These are phyloP conservation scores for Trichoderma virens DNA, from an alignment of 495 filamentous ascomycete genomes.

Conservation along the genomic window DNA sequence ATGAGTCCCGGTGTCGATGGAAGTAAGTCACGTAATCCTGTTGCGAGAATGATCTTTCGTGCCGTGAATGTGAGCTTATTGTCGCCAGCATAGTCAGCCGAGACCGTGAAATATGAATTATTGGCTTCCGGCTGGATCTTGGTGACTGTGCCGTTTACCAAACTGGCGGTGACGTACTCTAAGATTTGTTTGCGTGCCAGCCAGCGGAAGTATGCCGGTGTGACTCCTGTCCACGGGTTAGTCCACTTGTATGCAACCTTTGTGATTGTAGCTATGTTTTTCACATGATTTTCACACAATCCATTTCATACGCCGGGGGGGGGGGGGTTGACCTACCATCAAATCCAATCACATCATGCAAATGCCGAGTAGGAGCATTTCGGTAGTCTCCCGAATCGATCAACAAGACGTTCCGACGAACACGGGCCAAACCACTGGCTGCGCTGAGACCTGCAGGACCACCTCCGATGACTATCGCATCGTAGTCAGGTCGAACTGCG, in stretches of 20 bases:
- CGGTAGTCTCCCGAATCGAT: constrained; percentile 46
- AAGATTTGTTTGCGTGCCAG: constrained; percentile 28
- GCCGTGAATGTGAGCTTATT: constrained; percentile 26
- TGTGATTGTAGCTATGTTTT: background rate
- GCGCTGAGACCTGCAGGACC: constrained; percentile 49
- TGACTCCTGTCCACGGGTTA: constrained; percentile 26
- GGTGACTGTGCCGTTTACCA: constrained; percentile 29
- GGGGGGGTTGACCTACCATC: constrained; percentile 25
- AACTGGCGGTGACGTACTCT: constrained; percentile 32
- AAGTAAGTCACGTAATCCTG: constrained; percentile 35
- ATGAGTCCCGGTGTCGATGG: constrained; percentile 24
- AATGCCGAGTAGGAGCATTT: constrained; percentile 34
- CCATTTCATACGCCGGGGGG: too few relatives aligned
- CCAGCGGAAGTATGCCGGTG: constrained; percentile 34
- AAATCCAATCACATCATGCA: constrained; percentile 46
- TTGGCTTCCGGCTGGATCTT: constrained; percentile 22
- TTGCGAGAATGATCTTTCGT: constrained; percentile 43
- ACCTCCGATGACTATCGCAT: constrained; percentile 49
- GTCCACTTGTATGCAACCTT: background rate
- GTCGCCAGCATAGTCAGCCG: constrained; percentile 17
- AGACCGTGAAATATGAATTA: constrained; percentile 27
- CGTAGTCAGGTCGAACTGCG: constrained; percentile 18
- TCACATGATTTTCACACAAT: too few relatives aligned
- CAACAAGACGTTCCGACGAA: constrained; percentile 36
- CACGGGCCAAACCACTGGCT: constrained; percentile 41